These are phyloP conservation scores for Sporothrix euskadiensis DNA, from an alignment of 2,329 filamentous ascomycete genomes.

Conservation along the genomic window DNA sequence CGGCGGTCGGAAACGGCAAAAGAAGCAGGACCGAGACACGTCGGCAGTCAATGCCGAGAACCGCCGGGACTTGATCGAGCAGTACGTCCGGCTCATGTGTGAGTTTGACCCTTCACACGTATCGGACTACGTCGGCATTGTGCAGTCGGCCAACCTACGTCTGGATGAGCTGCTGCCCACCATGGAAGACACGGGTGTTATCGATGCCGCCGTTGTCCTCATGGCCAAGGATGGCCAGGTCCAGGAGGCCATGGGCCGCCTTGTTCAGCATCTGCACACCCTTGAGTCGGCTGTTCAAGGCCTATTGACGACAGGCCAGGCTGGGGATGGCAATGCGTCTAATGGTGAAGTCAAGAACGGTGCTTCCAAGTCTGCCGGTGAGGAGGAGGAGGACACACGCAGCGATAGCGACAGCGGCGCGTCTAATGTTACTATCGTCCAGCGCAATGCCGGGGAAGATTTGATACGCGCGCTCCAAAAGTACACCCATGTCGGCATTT, in stretches of 20 bases:
- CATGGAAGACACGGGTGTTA: constrained; percentile 84
- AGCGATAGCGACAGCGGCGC: constrained; percentile 20
- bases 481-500: constrained; percentile 89
- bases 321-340: not conserved
- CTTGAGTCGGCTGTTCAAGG: constrained; percentile 77
- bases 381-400: not conserved
- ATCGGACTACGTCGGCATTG: constrained; percentile 75
- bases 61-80: constrained; percentile 67
- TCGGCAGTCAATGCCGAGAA: constrained; percentile 32
- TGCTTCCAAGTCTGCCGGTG: not conserved
- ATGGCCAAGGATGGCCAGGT: constrained; percentile 87
- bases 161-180: constrained; percentile 79
- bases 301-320: constrained; percentile 53
- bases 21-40: not conserved
- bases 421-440: constrained; percentile 29
- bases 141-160: constrained; percentile 73
- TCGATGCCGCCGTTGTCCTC: constrained; percentile 89
- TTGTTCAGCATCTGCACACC: constrained; percentile 77
- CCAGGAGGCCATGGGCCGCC: constrained; percentile 76
- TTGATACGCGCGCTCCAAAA: constrained; percentile 79
- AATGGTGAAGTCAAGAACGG: not conserved
- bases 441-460: constrained; percentile 64
- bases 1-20: too few relatives aligned
- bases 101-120: constrained; percentile 79
- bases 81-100: constrained; percentile 90